These are phyloP conservation scores for Veloboletus limbatus DNA, from an alignment of 1,284 basidiomycete species.

Conservation along the genomic window DNA sequence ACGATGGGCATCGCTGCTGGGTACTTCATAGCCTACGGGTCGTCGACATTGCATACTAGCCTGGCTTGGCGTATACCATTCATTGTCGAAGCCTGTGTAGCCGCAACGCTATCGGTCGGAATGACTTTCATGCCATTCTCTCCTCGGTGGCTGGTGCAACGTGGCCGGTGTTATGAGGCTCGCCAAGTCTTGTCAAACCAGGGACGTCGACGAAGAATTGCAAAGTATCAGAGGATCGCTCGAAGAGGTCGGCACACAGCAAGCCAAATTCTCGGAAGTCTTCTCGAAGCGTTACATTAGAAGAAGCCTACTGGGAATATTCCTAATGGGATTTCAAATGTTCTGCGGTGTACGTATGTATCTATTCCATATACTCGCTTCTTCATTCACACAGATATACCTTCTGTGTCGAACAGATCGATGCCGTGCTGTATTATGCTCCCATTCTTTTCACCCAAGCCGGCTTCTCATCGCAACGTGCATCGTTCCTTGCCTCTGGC, in stretches of 20 bases:
- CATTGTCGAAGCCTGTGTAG: slow-evolving; percentile 40
- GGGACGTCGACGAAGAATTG: slow-evolving; percentile 24
- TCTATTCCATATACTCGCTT: slow-evolving; percentile 2
- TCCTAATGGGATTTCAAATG: slow-evolving; percentile 47
- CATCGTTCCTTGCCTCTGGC: slow-evolving; percentile 52
- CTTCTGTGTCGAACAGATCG: slow-evolving; percentile 16
- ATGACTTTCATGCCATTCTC: slow-evolving; percentile 51
- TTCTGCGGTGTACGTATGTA: slow-evolving; percentile 32
- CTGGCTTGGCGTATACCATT: slow-evolving; percentile 51
- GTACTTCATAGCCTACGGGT: slow-evolving; percentile 51
- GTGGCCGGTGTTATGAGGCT: slow-evolving; percentile 43
- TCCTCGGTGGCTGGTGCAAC: slow-evolving; percentile 48
- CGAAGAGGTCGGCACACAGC: slow-evolving; percentile 20
- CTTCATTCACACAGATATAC: slow-evolving; percentile 25
- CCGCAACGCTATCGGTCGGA: slow-evolving; percentile 42
- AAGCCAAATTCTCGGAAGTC: slow-evolving; percentile 8
- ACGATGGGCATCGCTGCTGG: slow-evolving; percentile 46
- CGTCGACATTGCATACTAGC: slow-evolving; percentile 36
- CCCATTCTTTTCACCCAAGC: slow-evolving; percentile 52
- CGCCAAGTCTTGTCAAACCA: slow-evolving; percentile 24
- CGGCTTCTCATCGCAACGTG: slow-evolving; percentile 42
- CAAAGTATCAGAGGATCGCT: slow-evolving; percentile 21
- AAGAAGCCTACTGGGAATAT: slow-evolving; percentile 44
- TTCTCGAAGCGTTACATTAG: slow-evolving; percentile 33
- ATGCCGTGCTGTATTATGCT: slow-evolving; percentile 42